Evolutionary conservation across 805 yeast genomes (phyloP).

Genomic region (Millerozyma acaciae): DNA sequence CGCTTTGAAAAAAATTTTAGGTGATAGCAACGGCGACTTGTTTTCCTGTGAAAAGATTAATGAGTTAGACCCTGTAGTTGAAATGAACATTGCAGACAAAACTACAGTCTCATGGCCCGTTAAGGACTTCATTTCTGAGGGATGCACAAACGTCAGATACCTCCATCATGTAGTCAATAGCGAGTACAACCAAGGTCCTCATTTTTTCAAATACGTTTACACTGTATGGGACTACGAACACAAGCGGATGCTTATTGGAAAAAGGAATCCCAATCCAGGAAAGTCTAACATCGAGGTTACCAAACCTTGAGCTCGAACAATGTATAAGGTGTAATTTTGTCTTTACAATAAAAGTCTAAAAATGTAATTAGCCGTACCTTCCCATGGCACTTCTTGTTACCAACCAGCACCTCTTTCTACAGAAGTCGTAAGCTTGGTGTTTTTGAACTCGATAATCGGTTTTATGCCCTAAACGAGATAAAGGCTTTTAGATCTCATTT

Average conservation of each 20-base stretch:
- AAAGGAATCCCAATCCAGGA: constrained; percentile 4
- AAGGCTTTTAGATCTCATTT: no score
- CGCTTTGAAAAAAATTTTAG: neutral
- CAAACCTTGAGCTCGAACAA: no score
- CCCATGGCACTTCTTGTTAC: no score
- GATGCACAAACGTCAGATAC: neutral
- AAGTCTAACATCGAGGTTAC: constrained; percentile 3
- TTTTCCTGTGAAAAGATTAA: constrained; percentile 1
- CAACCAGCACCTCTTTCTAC: no score
- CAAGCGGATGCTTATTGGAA: neutral
- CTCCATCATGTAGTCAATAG: no score
- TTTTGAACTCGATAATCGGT: no score
- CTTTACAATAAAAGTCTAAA: no score
- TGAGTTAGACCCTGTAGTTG: neutral
- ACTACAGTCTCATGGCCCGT: neutral
- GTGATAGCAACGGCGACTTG: neutral
- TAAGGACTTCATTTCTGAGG: neutral
- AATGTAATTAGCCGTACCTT: no score
- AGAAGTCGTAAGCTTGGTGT: no score
- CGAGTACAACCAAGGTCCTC: neutral
- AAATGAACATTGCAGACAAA: neutral
- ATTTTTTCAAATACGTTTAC: neutral
- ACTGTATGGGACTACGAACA: constrained; percentile 5
- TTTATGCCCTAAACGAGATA: no score
- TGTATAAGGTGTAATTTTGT: no score